Conservation (phyloP, 331 rosid species). For the Pyracantha coccinea region DNA sequence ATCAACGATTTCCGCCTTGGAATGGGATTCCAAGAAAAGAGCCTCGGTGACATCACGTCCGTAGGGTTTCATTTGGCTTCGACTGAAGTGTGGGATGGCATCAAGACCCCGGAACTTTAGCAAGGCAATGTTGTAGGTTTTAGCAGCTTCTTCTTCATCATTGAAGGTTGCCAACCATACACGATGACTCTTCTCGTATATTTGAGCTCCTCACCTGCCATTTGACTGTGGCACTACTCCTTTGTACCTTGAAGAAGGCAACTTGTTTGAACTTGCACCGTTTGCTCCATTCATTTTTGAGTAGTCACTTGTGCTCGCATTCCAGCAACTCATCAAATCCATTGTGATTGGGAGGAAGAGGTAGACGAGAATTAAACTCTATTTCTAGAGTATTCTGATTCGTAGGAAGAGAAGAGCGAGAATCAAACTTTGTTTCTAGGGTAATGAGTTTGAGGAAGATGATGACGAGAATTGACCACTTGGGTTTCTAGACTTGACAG, state of each 20-base stretch:
- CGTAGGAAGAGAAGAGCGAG: too few species aligned
- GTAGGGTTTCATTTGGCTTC: background rate
- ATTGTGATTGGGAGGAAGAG: background rate
- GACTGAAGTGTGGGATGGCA: conserved; percentile 4
- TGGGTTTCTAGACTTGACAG: too few species aligned
- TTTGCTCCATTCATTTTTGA: background rate
- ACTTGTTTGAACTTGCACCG: conserved; percentile 5
- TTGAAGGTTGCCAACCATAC: conserved; percentile 27
- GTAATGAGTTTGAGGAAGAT: too few species aligned
- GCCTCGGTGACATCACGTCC: background rate
- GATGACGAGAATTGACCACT: too few species aligned
- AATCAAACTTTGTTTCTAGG: too few species aligned
- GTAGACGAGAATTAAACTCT: too few species aligned
- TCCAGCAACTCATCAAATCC: background rate
- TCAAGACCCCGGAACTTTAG: conserved; percentile 5
- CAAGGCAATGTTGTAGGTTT: conserved; percentile 19
- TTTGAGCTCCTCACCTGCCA: conserved; percentile 27
- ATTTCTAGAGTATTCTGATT: too few species aligned
- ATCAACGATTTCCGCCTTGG: conserved; percentile 24
- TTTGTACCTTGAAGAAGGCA: conserved; percentile 20
- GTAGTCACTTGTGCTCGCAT: background rate
- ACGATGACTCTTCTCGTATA: conserved; percentile 23
- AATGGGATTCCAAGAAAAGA: conserved; percentile 14
- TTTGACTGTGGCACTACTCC: conserved; percentile 27
- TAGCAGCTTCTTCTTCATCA: conserved; percentile 16